Evolutionary conservation across 352 stramenopile genomes (phyloP), one percentile per base, ranked within the genome.

Genomic region (Globisporangium echinulatum): DNA sequence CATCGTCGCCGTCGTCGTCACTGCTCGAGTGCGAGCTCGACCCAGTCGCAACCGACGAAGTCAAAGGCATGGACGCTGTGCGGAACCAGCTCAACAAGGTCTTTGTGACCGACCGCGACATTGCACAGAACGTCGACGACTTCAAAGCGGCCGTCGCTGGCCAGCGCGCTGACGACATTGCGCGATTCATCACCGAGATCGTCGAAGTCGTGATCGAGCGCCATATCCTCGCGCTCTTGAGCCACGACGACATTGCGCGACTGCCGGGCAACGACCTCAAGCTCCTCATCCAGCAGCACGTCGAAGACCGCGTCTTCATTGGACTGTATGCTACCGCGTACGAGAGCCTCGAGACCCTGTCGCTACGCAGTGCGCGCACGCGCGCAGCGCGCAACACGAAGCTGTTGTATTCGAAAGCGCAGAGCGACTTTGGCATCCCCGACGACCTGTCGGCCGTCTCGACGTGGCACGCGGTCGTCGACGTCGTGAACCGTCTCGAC

Each of bases 251-350:
- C 42, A 74, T 91, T 49, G 74, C 81, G 49, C 65, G 89, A 52
- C 62, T 92, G n/a, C 72, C 77, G 2, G 79, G 79, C 11, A 92
- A 89, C 58, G 81, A 91, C 8, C 64, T 90, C 6, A 70, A 88
- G n/a, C 83, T 80, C 14, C 62, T 91, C 7, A 82, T 92, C 59
- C 84, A 82, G 36, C 74, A 82, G 36, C 67, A 89, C 51, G 72
- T 94, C 3, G 86, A 95, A 65, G 86, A 95, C 39, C 82, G 84
- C 17, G 75, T 91, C 36, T 95, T 94, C 52, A 69, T 90, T 49
- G 67, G 70, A 14, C 58, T 90, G 33, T 79, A 87, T 53, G 54
- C 63, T 1, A 54, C 72, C 7, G 76, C 75, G 2, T 92, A 94
- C 57, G 66, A 72, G 14, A 84, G 71, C 7, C 58, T 90, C 42